Conservation (phyloP, 2,329 filamentous ascomycete species). For the Fonsecaea pugnacius region DNA sequence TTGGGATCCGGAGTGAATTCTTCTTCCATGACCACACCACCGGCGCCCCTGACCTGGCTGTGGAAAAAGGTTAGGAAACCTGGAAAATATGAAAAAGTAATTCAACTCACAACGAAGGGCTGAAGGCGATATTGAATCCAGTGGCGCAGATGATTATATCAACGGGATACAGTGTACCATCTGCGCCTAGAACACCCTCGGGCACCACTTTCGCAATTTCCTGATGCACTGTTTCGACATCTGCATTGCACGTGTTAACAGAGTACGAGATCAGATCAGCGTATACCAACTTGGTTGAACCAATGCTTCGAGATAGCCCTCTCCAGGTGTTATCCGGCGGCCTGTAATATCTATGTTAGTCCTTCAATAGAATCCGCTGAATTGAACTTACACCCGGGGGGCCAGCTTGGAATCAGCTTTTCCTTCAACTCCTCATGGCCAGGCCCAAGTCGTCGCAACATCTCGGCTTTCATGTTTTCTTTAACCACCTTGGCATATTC, state of each 20-base stretch:
- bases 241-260: too few relatives aligned
- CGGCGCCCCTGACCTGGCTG: constrained; percentile 31
- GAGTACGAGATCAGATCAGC: too few relatives aligned
- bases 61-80: constrained; percentile 40
- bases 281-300: constrained; percentile 38
- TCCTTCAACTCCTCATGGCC: constrained; percentile 46
- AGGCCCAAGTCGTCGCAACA: constrained; percentile 50
- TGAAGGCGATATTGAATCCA: constrained; percentile 44
- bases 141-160: constrained; percentile 51
- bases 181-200: constrained; percentile 46
- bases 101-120: constrained; percentile 15
- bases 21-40: constrained; percentile 30
- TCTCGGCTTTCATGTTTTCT: constrained; percentile 50
- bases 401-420: constrained; percentile 37
- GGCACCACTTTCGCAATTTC: constrained; percentile 48
- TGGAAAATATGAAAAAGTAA: constrained; percentile 24
- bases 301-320: constrained; percentile 57
- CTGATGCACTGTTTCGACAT: constrained; percentile 36
- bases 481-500: constrained; percentile 47
- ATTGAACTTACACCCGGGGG: constrained; percentile 42
- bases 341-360: constrained; percentile 39
- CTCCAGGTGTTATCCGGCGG: constrained; percentile 56
- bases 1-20: constrained; percentile 40
- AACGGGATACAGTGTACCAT: constrained; percentile 45
- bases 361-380: too few relatives aligned